phyloP scores from a whole-genome alignment of 805 yeast species.

The Wickerhamiella siamensis region DNA sequence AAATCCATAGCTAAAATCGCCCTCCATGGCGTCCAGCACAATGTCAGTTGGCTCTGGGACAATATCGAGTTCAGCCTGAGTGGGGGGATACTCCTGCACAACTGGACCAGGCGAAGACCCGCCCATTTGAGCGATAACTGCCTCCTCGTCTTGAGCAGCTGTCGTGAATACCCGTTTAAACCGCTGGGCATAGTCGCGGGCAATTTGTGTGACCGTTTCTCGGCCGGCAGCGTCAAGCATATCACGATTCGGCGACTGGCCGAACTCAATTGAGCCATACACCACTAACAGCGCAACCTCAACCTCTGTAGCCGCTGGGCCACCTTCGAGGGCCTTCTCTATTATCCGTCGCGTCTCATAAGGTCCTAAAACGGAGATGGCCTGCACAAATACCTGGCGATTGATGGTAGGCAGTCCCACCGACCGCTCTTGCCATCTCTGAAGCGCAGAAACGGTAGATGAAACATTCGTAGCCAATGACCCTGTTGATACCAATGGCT shows the following conservation, averaged over 20 bases:
- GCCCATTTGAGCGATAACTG: neutral
- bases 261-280: slow-evolving; percentile 7
- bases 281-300: slow-evolving; percentile 9
- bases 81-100: neutral
- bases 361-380: slow-evolving; percentile 9
- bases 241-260: neutral
- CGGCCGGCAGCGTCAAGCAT: slow-evolving; percentile 1
- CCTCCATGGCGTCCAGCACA: slow-evolving; percentile 4
- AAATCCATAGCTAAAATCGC: slow-evolving; percentile 10
- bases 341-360: slow-evolving; percentile 3
- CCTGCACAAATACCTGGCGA: slow-evolving; percentile 1
- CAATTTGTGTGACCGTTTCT: slow-evolving; percentile 2
- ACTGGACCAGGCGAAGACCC: neutral
- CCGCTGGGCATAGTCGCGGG: slow-evolving; percentile 1
- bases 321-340: slow-evolving; percentile 4
- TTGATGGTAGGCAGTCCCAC: slow-evolving; percentile 13
- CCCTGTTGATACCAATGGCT: slow-evolving; percentile 4
- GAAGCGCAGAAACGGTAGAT: slow-evolving; percentile 1
- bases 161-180: slow-evolving; percentile 1
- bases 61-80: neutral
- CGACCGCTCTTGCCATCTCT: slow-evolving; percentile 12
- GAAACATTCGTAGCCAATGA: neutral
- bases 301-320: slow-evolving; percentile 4
- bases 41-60: neutral
- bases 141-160: neutral